A percentile compares a stretch with the other conserved stretches of the same genome.
Evolutionary conservation across 192 early-diverging fungal genomes (phyloP).

Genomic region (Coemansia sp.): DNA sequence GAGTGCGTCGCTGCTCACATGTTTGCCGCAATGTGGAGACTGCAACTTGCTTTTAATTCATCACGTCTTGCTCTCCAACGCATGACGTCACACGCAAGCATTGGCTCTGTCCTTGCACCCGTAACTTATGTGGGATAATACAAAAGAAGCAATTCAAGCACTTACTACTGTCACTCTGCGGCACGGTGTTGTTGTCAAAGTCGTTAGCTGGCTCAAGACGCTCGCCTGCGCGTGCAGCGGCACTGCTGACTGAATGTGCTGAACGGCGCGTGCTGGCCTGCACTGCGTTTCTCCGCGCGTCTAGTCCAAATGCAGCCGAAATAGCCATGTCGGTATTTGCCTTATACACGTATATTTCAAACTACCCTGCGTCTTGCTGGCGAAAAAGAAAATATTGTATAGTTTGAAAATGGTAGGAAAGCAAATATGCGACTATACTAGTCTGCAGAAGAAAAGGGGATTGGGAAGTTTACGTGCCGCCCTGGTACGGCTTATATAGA

Average conservation of each 20-base stretch:
- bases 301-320: conserved; percentile 35
- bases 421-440: neutral
- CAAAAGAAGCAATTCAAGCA: neutral
- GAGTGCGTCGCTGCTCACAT: neutral
- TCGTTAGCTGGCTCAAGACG: neutral
- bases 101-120: neutral
- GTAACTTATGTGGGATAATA: neutral
- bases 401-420: neutral
- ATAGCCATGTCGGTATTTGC: conserved; percentile 24
- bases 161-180: conserved; percentile 2
- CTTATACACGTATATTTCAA: neutral
- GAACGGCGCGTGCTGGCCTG: neutral
- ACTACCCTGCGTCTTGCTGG: neutral
- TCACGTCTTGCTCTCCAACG: too few relatives aligned
- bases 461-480: neutral
- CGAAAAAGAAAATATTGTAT: neutral
- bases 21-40: neutral
- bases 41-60: too few relatives aligned
- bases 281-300: neutral
- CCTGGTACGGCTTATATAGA: conserved; percentile 4
- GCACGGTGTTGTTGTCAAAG: neutral
- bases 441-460: neutral
- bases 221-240: neutral
- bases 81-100: neutral
- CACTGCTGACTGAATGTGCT: neutral